Base-by-base conservation (phyloP, 441 rosid genomes). In the Bocquillonia castaneifolia region DNA sequence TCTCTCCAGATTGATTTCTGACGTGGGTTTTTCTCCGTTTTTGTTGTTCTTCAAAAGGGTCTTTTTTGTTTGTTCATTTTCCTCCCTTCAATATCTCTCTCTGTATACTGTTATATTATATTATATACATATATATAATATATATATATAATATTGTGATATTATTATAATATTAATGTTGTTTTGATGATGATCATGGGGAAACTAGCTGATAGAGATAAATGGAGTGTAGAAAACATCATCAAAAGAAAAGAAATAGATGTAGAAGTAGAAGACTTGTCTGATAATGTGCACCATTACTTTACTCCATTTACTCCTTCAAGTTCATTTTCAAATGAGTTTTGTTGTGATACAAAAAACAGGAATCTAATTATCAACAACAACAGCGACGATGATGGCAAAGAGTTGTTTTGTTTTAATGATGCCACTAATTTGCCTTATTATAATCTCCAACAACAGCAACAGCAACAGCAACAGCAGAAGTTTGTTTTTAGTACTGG, bases 141-240 rank as follows among this genome's bases (percentile, higher is more conserved):
- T 50, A 50, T 2, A 2, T 6, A 15, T 50, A 20, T 50, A 50
- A 20, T 50, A n/a, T 20, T 20, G 14, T 50, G 5, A 48, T 1
- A 22, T 20, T 15, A 10, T 22, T 50, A 2, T 1, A 15, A 13
- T 12, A 5, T 10, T 42, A 17, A 54, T n/a, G 23, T 9, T 34
- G 34, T 54, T 5, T n/a, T 31, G 23, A 32, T 6, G 48, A 53
- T 23, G 69, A 70, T 58, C 73, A 81, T 79, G 87, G 71, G 70
- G 63, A 67, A 63, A 55, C 52, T 66, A 15, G 68, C 37, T 18
- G 64, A 53, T 22, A 57, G 63, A 32, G 72, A 67, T 9, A 75
- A 45, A 68, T 69, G 78, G 72, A 42, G 59, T 47, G 44, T 31
- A 7, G 66, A 67, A 48, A 64, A 75, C 56, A 67, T 66, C n/a